phyloP scores from a whole-genome alignment of 495 filamentous ascomycete species.

The Copromyces sp. region DNA sequence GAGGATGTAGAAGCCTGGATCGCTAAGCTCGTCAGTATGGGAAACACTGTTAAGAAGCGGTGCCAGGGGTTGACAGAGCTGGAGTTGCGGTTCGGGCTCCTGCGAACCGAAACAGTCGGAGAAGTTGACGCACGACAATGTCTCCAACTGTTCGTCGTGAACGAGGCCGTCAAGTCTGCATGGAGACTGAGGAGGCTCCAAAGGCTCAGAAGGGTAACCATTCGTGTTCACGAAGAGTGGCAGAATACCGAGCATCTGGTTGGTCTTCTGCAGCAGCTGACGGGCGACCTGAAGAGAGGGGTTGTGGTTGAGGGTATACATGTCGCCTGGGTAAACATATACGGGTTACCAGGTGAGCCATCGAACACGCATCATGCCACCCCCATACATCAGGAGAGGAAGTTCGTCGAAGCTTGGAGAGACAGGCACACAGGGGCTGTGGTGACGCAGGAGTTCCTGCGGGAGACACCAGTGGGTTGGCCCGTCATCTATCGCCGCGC shows the following conservation, averaged over 20 bases:
- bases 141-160: not conserved
- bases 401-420: not conserved
- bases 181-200: not conserved
- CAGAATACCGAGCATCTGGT: not conserved
- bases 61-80: not conserved
- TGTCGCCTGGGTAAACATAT: not conserved
- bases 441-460: not conserved
- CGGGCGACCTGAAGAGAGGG: not conserved
- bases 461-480: not conserved
- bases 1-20: slow-evolving; percentile 37
- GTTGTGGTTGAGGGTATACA: not conserved
- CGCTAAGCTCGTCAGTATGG: slow-evolving; percentile 35
- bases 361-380: too few relatives aligned
- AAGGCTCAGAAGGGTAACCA: not conserved
- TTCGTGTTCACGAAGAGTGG: not conserved
- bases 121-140: not conserved
- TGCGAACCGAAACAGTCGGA: not conserved
- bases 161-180: not conserved
- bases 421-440: not conserved
- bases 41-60: not conserved
- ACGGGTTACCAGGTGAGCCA: not conserved
- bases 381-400: too few relatives aligned
- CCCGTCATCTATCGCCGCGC: not conserved
- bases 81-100: not conserved
- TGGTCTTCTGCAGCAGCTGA: not conserved